Base-by-base conservation (phyloP, 495 filamentous ascomycete species). In the Annulohypoxylon nitens region DNA sequence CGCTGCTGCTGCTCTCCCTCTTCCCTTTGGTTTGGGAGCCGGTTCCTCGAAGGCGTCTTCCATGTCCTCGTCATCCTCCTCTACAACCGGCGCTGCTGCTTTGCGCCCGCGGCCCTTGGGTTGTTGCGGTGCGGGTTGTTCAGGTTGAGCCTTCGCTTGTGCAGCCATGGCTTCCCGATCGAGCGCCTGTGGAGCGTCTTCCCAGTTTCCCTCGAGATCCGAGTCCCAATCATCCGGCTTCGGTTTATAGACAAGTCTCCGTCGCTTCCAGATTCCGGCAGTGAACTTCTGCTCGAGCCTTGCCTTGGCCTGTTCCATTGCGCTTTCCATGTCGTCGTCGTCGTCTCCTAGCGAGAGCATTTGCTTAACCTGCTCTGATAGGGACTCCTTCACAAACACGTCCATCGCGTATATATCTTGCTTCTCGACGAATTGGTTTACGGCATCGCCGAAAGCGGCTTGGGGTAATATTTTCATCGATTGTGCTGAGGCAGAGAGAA, bases 381-480 rank as follows among this genome's bases (percentile, higher is more conserved):
- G 83, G 23, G 91, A 93, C 14, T 97, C 91, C 47, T 89, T 89
- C 25, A 98, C 92, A 74, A 98, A 98, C 73, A 87, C 88, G 74
- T 97, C 91, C 87, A 98, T 92, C 0, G 95, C 95, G 71, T 96
- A 90, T 71, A 94, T 97, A 81, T 99, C 96, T 74, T 97, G 93
- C 71, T 98, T 98, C 79, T 94, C 91, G 25, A 98, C 93, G 78
- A 95, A 99, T 69, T 97, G 93, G 61, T 90, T 90, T 7, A 99
- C 94, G 0, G 96, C 97, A 80, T 98, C 95, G 6, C 94, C 92
- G 76, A 99, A 97, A 0, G 89, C 92, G 59, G 94, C 95, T 75
- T 95, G 91, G 0, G 96, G 95, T 0, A 99, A 85, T 66, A 98
- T 96, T 67, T 93, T 95, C 10, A 98, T 86, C 0, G 92, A 93